These are phyloP conservation scores for Aspergillus hiratsukae DNA, from an alignment of 2,329 filamentous ascomycete species.

Conservation along the genomic window DNA sequence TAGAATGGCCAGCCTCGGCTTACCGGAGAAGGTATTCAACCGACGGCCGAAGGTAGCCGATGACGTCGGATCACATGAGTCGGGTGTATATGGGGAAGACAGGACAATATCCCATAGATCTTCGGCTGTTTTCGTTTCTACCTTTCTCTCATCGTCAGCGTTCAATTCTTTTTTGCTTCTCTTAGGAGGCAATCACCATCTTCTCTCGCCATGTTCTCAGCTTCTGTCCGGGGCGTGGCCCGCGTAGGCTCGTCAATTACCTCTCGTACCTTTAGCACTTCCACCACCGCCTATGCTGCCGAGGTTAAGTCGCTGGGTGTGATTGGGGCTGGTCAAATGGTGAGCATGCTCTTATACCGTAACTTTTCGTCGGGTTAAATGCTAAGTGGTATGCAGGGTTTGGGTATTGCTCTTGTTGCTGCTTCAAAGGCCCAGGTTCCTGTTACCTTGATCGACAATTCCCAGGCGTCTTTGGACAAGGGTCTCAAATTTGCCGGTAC, in stretches of 20 bases:
- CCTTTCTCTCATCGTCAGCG: slow-evolving; percentile 13
- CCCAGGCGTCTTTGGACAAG: slow-evolving; percentile 80
- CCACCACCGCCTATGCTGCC: slow-evolving; percentile 56
- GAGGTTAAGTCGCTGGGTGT: slow-evolving; percentile 87
- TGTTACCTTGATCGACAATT: slow-evolving; percentile 80
- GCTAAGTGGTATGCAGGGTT: slow-evolving; percentile 56
- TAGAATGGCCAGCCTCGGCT: not conserved
- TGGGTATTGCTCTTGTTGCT: slow-evolving; percentile 93
- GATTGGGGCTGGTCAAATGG: slow-evolving; percentile 94
- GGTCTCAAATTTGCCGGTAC: slow-evolving; percentile 81
- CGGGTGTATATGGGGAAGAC: not conserved
- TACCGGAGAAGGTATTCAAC: slow-evolving; percentile 12
- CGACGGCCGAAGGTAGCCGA: slow-evolving; percentile 29
- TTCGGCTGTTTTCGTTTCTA: slow-evolving; percentile 1
- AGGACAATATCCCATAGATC: not conserved
- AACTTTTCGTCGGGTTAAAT: slow-evolving; percentile 10
- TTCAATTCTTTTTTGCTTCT: not conserved
- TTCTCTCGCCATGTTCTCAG: slow-evolving; percentile 31
- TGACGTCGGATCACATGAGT: slow-evolving; percentile 25
- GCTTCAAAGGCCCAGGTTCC: slow-evolving; percentile 78
- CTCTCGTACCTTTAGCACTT: slow-evolving; percentile 64
- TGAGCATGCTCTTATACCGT: slow-evolving; percentile 39
- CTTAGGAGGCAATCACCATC: not conserved
- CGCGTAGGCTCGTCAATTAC: slow-evolving; percentile 33
- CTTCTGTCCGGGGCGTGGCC: slow-evolving; percentile 28